Evolutionary conservation across 495 filamentous ascomycete species (phyloP), one percentile per base, ranked within the genome.

Genomic region (Xylona heveae): DNA sequence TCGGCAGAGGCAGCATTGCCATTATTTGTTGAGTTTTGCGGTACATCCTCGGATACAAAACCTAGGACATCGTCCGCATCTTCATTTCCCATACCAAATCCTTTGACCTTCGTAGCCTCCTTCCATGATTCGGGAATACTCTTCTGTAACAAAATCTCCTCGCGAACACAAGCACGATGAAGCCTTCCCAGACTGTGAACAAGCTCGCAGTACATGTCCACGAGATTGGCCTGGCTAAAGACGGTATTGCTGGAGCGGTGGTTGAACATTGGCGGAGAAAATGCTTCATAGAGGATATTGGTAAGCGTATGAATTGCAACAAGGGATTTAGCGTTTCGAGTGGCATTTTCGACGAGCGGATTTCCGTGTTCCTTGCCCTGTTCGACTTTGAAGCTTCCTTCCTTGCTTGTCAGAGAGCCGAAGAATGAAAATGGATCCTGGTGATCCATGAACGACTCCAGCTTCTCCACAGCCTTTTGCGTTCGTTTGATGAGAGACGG

Each of bases 401-500:
- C 33, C 6, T 45, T 45, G 20, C 55, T 53, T 3, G 63, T 65
- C 37, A 75, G 58, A 1, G 71, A 59, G 0, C 65, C 62, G 47
- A 95, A 94, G 39, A 73, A 75, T 8, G 68, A 64, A 12, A 54
- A 45, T 17, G 54, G 42, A 29, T 47, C 56, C 6, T 57, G 50
- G 27, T 64, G 57, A 16, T 53, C 48, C 34, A 69, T 60, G 31
- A 94, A 62, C 5, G 72, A 68, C 34, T 66, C 52, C 9, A 94
- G 59, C 25, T 55, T 61, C 40, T 80, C 62, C 21, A 84, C 54
- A 14, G 72, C 67, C 18, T 48, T 50, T 40, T 90, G 77, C 6
- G 74, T 64, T 27, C 80, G 68, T 36, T 69, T 65, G 15, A 94
- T 51, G 17, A 94, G 50, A 6, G 80, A 79, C 0, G 82, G 81